phyloP scores from a whole-genome alignment of 345 rosid genomes.

The Dipteronia sinensis region DNA sequence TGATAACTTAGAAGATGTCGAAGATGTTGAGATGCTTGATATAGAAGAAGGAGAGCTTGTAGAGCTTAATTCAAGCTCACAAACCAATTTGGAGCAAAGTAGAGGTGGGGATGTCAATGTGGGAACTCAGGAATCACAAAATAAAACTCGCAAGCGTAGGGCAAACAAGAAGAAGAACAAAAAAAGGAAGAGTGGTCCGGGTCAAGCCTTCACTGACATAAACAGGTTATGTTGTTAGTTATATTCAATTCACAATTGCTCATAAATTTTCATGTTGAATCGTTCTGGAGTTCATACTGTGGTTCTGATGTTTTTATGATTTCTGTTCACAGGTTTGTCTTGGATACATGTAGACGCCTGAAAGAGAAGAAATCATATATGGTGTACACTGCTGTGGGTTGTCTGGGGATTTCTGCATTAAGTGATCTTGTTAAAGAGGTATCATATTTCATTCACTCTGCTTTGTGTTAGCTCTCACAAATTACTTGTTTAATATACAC shows the following conservation, averaged over 20 bases:
- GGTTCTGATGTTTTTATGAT: neutral
- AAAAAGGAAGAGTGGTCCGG: constrained; percentile 47
- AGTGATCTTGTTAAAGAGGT: constrained; percentile 84
- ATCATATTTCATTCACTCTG: constrained; percentile 10
- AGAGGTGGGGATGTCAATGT: constrained; percentile 22
- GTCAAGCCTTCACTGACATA: constrained; percentile 47
- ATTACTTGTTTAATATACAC: neutral
- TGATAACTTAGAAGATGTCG: constrained; percentile 40
- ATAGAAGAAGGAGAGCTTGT: constrained; percentile 82
- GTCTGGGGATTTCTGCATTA: constrained; percentile 77
- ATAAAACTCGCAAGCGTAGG: constrained; percentile 39
- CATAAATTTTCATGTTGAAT: neutral
- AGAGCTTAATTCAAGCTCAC: constrained; percentile 30
- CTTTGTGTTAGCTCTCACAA: neutral
- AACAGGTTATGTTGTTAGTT: constrained; percentile 47
- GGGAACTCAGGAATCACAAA: constrained; percentile 35
- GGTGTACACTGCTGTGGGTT: constrained; percentile 88
- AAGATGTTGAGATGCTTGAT: constrained; percentile 81
- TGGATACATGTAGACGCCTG: constrained; percentile 73
- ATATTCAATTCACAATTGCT: neutral
- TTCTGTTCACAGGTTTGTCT: constrained; percentile 67
- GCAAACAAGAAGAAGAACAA: constrained; percentile 55
- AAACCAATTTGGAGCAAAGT: constrained; percentile 21
- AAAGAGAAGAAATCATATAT: constrained; percentile 93
- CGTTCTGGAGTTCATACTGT: neutral